Evolutionary conservation across 352 stramenopile species (phyloP).

Genomic region (Phytophthora nicotianae): DNA sequence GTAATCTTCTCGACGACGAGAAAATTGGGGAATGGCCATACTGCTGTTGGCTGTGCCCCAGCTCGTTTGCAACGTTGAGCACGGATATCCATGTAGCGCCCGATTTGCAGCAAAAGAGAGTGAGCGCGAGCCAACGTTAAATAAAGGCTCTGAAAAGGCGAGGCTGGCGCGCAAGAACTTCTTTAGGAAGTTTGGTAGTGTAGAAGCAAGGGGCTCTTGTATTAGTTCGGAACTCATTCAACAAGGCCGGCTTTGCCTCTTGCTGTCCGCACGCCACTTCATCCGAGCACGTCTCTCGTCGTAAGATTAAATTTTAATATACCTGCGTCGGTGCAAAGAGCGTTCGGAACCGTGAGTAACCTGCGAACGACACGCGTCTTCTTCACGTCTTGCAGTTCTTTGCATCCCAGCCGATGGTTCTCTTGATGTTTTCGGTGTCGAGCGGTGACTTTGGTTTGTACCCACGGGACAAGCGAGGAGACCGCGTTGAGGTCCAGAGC

Average conservation of each 20-base stretch:
- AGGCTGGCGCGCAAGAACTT: slow-evolving; percentile 2
- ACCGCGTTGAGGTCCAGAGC: slow-evolving; percentile 5
- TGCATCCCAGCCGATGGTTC: slow-evolving; percentile 1
- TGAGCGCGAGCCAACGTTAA: slow-evolving; percentile 2
- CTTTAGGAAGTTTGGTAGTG: neutral
- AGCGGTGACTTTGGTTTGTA: slow-evolving; percentile 5
- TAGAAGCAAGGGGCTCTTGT: slow-evolving; percentile 5
- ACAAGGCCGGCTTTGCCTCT: slow-evolving; percentile 10
- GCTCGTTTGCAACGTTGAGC: neutral
- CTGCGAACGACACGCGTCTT: slow-evolving; percentile 12
- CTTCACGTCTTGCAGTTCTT: slow-evolving; percentile 11
- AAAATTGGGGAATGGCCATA: slow-evolving; percentile 33
- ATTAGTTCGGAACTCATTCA: neutral
- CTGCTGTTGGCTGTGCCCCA: neutral
- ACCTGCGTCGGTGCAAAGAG: slow-evolving; percentile 1
- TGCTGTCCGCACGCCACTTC: slow-evolving; percentile 18
- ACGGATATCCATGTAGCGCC: slow-evolving; percentile 11
- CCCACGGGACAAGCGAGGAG: slow-evolving; percentile 2
- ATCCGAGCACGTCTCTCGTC: slow-evolving; percentile 7
- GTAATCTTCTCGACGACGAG: slow-evolving; percentile 34
- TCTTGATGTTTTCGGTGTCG: slow-evolving; percentile 21
- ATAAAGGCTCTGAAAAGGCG: slow-evolving; percentile 11
- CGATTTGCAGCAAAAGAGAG: slow-evolving; percentile 13
- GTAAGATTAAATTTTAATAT: slow-evolving; percentile 14
- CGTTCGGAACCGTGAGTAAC: slow-evolving; percentile 8